These are phyloP conservation scores for Cucumis hystrix DNA, from an alignment of 306 rosid species.

Conservation along the genomic window DNA sequence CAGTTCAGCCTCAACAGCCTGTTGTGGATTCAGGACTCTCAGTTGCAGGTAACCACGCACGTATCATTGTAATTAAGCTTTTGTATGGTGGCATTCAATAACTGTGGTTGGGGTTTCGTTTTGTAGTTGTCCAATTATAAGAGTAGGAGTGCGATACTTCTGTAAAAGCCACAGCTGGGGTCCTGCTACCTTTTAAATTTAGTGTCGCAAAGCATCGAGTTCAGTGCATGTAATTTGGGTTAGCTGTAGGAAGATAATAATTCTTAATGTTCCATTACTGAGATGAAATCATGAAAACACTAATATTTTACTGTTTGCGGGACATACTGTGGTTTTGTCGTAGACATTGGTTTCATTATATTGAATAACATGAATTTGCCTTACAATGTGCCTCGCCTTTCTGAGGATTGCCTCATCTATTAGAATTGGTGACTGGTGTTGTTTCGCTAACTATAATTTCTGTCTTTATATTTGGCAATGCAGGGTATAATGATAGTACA, in stretches of 20 bases:
- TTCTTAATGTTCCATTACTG: background rate
- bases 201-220: background rate
- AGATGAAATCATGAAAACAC: background rate
- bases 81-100: background rate
- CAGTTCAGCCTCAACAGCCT: conserved; percentile 51
- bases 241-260: background rate
- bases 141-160: background rate
- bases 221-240: background rate
- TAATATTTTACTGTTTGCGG: background rate
- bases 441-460: background rate
- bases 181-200: background rate
- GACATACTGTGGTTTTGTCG: background rate
- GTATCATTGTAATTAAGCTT: conserved; percentile 1
- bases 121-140: background rate
- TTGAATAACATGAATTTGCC: background rate
- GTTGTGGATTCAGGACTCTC: conserved; percentile 36
- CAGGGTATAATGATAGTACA: conserved; percentile 50
- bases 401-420: background rate
- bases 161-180: background rate
- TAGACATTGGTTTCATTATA: background rate
- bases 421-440: background rate
- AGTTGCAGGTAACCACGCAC: conserved; percentile 39
- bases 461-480: background rate
- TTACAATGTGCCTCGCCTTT: no score
- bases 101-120: background rate